A percentile compares a stretch with the other conserved stretches of the same genome.
phyloP scores from a whole-genome alignment of 768 basidiomycete genomes.

The Auricularia cornea region DNA sequence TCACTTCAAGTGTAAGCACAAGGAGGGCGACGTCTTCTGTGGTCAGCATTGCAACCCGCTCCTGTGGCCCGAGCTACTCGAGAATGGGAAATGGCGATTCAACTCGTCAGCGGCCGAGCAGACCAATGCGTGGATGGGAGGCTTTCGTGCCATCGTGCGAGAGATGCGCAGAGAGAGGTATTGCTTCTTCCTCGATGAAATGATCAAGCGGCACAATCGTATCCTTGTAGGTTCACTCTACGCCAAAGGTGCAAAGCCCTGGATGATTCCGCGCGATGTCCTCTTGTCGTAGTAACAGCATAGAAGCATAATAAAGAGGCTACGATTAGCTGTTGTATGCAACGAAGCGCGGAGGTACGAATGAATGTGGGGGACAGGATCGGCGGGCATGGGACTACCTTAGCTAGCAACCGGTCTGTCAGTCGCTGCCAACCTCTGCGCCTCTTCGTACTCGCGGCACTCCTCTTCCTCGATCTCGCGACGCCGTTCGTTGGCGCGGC shows the following conservation, averaged over 20 bases:
- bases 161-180: slow-evolving; percentile 18
- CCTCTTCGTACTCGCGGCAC: too few species aligned
- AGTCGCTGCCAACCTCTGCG: too few species aligned
- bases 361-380: too few species aligned
- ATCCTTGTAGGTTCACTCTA: neutral
- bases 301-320: neutral
- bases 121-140: slow-evolving; percentile 27
- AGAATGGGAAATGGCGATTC: slow-evolving; percentile 20
- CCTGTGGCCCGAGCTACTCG: slow-evolving; percentile 7
- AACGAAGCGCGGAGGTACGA: too few species aligned
- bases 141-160: slow-evolving; percentile 21
- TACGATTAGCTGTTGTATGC: too few species aligned
- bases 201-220: slow-evolving; percentile 22
- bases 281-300: neutral
- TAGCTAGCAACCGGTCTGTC: too few species aligned
- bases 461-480: too few species aligned
- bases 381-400: too few species aligned
- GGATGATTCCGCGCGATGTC: neutral
- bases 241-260: neutral
- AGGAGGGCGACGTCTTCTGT: slow-evolving; percentile 12
- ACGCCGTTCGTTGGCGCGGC: too few species aligned
- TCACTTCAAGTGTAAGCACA: slow-evolving; percentile 17
- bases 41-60: slow-evolving; percentile 13
- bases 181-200: slow-evolving; percentile 25
- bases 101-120: slow-evolving; percentile 29